Conservation (phyloP, 2,329 filamentous ascomycete genomes). For the Mollisiaceae sp. region DNA sequence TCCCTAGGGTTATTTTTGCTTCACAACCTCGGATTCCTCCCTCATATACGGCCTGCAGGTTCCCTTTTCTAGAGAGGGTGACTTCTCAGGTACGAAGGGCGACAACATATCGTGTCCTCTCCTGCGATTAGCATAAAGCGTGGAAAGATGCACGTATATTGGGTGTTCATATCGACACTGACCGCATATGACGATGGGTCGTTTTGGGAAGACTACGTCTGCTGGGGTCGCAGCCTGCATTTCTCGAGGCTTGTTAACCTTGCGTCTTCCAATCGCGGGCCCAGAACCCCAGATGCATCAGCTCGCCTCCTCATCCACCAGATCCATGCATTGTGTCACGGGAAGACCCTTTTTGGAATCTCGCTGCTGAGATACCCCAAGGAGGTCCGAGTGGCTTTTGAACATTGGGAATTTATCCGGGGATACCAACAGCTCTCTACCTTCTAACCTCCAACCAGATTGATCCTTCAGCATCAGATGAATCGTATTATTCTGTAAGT, state of each 20-base stretch:
- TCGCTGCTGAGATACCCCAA: neutral
- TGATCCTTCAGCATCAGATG: neutral
- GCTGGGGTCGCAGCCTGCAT: slow-evolving; percentile 8
- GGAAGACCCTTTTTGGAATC: slow-evolving; percentile 9
- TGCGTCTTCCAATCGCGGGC: slow-evolving; percentile 11
- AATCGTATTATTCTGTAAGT: neutral
- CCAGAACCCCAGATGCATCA: neutral
- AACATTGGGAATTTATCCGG: slow-evolving; percentile 8
- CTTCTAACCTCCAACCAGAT: neutral
- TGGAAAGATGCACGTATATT: slow-evolving; percentile 2
- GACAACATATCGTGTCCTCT: neutral
- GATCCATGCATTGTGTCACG: neutral
- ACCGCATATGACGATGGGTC: slow-evolving; percentile 10
- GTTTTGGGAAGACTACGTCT: slow-evolving; percentile 9
- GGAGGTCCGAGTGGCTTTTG: slow-evolving; percentile 6
- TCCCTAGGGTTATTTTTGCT: neutral
- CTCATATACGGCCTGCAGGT: neutral
- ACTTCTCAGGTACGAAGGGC: slow-evolving; percentile 3
- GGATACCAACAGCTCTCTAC: neutral
- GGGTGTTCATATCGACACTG: neutral
- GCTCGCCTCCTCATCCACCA: neutral
- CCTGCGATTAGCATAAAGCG: slow-evolving; percentile 4
- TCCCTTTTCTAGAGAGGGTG: neutral
- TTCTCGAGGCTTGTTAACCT: neutral
- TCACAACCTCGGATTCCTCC: too few species aligned